Conservation (phyloP, 352 stramenopile genomes). For the Plasmopara halstedii region DNA sequence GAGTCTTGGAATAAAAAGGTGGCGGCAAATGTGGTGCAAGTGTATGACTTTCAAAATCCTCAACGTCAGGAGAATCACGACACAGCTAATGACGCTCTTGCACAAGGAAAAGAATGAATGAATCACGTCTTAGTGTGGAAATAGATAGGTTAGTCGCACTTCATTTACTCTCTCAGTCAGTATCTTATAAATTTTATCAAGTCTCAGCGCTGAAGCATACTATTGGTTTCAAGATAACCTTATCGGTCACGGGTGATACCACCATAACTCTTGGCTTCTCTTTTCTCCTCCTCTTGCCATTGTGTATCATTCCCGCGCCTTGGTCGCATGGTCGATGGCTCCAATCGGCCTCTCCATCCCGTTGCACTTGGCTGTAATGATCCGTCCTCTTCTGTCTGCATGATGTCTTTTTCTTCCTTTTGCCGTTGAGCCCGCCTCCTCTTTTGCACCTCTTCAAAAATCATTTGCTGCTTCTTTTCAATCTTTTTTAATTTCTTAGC, state of each 20-base stretch:
- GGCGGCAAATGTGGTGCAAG: conserved; percentile 27
- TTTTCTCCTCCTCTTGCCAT: conserved; percentile 3
- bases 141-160: too few relatives aligned
- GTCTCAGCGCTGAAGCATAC: too few relatives aligned
- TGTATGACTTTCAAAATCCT: conserved; percentile 35
- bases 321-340: conserved; percentile 27
- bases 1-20: conserved; percentile 3
- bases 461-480: conserved; percentile 41
- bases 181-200: too few relatives aligned
- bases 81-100: background rate
- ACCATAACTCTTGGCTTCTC: conserved; percentile 41
- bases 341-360: conserved; percentile 56
- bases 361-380: conserved; percentile 33
- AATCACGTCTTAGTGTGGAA: background rate
- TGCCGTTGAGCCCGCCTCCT: conserved; percentile 26
- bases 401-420: conserved; percentile 16
- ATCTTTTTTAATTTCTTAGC: conserved; percentile 43
- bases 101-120: too few relatives aligned
- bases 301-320: conserved; percentile 8
- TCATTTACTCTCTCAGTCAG: too few relatives aligned
- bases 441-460: conserved; percentile 43
- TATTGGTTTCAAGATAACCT: background rate
- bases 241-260: conserved; percentile 50
- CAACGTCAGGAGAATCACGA: conserved; percentile 1
- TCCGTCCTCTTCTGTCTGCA: conserved; percentile 4